A percentile compares a stretch with the other conserved stretches of the same genome.
Evolutionary conservation across 345 rosid species (phyloP).

Genomic region (Conringia planisiliqua): DNA sequence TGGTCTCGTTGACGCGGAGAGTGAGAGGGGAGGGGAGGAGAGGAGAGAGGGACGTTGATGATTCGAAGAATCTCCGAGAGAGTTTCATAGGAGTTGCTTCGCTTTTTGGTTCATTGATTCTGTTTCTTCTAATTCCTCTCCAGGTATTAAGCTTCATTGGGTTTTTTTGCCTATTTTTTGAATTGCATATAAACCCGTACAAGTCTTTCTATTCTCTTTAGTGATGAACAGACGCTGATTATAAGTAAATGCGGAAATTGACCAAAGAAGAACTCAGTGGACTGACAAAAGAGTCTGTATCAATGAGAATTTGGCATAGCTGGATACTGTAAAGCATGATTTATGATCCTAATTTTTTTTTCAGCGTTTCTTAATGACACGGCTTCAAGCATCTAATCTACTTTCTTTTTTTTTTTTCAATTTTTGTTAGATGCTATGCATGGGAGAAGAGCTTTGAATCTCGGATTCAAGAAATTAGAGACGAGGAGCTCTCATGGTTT

Average conservation of each 20-base stretch:
- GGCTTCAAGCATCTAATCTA: background rate
- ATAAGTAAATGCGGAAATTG: constrained; percentile 85
- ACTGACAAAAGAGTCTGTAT: constrained; percentile 93
- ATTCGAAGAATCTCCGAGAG: too few species aligned
- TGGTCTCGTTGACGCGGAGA: too few species aligned
- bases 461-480: constrained; percentile 61
- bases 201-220: constrained; percentile 10
- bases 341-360: constrained; percentile 5
- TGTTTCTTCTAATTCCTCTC: constrained; percentile 75
- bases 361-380: constrained; percentile 1
- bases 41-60: too few species aligned
- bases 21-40: too few species aligned
- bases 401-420: background rate
- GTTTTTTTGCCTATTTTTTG: background rate
- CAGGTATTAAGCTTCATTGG: constrained; percentile 46
- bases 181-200: constrained; percentile 1
- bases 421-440: constrained; percentile 74
- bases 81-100: constrained; percentile 95
- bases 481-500: constrained; percentile 87
- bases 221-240: constrained; percentile 55
- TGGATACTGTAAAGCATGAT: constrained; percentile 94
- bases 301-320: constrained; percentile 89
- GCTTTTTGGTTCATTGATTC: constrained; percentile 71
- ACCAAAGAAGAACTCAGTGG: constrained; percentile 89
- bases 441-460: constrained; percentile 95